Percentiles rank a stretch among this genome's conserved stretches.
Conservation (phyloP, 1,284 basidiomycete species). For the Trichosporon sp. region DNA sequence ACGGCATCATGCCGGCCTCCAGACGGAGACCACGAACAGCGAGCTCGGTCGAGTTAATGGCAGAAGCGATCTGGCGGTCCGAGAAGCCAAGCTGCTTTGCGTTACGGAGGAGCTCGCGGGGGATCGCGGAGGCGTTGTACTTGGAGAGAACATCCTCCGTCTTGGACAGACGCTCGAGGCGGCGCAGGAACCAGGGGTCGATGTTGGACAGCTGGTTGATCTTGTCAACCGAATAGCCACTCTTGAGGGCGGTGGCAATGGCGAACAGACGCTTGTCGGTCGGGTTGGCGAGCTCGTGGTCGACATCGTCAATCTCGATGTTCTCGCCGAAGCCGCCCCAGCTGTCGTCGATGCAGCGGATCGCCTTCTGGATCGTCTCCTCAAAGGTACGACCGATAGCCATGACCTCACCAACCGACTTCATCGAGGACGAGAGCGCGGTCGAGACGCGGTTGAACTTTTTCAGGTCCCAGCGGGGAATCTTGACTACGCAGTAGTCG, state of each 20-base stretch:
- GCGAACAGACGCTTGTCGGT: constrained; percentile 92
- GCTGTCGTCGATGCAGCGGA: constrained; percentile 91
- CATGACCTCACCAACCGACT: constrained; percentile 99
- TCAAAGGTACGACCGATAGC: constrained; percentile 97
- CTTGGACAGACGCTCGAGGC: constrained; percentile 76
- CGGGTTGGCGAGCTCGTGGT: constrained; percentile 67
- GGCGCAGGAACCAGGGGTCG: constrained; percentile 96
- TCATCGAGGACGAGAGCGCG: constrained; percentile 90
- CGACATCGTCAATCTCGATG: constrained; percentile 74
- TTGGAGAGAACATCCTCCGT: constrained; percentile 73
- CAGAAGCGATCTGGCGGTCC: constrained; percentile 81
- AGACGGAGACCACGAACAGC: constrained; percentile 66
- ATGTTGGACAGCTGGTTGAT: constrained; percentile 97
- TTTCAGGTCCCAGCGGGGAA: constrained; percentile 97
- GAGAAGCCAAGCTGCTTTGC: constrained; percentile 97
- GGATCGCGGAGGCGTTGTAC: constrained; percentile 70
- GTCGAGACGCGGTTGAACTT: constrained; percentile 93
- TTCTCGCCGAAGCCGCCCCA: constrained; percentile 83
- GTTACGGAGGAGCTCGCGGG: constrained; percentile 69
- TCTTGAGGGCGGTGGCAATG: constrained; percentile 92
- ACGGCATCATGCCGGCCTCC: constrained; percentile 80
- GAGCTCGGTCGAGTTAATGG: constrained; percentile 72
- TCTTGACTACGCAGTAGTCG: constrained; percentile 98
- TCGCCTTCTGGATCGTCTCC: constrained; percentile 97
- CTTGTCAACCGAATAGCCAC: constrained; percentile 91